Evolutionary conservation across 345 rosid genomes (phyloP).

Genomic region (Eucalyptus erythrocorys): DNA sequence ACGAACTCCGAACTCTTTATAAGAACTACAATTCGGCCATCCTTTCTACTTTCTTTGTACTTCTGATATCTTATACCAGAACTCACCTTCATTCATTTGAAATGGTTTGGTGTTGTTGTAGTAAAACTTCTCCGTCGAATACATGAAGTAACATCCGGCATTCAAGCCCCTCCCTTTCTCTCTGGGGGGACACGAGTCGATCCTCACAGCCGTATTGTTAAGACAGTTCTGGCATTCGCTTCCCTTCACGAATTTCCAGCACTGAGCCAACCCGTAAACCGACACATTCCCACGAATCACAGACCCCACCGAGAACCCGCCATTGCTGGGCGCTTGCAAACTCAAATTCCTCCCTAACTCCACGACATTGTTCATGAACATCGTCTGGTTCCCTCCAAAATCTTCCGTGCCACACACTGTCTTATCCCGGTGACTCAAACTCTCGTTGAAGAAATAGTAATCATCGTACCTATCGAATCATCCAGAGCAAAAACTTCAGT

Average conservation of each 20-base stretch:
- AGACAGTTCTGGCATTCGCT: conserved; percentile 34
- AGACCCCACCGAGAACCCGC: conserved; percentile 53
- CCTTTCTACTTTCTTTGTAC: background rate
- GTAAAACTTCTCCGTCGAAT: conserved; percentile 55
- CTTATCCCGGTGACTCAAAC: conserved; percentile 15
- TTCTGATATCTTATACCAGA: background rate
- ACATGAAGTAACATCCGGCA: conserved; percentile 76
- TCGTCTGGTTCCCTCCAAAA: conserved; percentile 37
- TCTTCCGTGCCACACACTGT: conserved; percentile 31
- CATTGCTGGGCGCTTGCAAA: conserved; percentile 27
- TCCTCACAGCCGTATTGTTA: conserved; percentile 15
- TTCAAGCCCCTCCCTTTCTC: conserved; percentile 31
- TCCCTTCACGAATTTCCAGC: conserved; percentile 31
- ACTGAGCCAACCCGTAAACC: conserved; percentile 86
- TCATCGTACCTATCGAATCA: conserved; percentile 47
- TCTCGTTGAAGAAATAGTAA: conserved; percentile 54
- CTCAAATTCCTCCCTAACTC: conserved; percentile 52
- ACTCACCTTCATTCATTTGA: conserved; percentile 20
- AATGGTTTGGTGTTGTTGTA: conserved; percentile 27
- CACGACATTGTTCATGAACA: conserved; percentile 29
- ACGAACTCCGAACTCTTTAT: background rate
- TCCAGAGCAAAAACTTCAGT: background rate
- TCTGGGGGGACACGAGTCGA: conserved; percentile 13
- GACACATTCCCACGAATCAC: conserved; percentile 36
- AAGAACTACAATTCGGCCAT: background rate